Percentiles rank a stretch among this genome's conserved stretches.
Conservation (phyloP, 108 stramenopile species). For the Cyclotella atomus region DNA sequence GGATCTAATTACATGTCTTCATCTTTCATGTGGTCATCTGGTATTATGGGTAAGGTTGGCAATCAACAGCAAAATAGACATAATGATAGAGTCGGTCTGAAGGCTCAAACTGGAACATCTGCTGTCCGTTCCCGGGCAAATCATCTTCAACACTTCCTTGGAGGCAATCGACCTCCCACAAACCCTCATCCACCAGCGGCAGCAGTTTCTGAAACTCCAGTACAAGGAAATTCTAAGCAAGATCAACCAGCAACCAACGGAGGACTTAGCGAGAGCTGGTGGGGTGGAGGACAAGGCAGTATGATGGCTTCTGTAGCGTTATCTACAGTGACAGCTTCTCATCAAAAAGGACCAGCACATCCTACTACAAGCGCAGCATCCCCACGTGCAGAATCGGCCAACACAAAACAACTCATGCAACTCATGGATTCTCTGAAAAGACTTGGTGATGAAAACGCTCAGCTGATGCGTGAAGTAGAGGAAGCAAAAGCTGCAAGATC, state of each 20-base stretch:
- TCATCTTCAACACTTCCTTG: constrained; percentile 73
- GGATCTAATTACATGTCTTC: constrained; percentile 74
- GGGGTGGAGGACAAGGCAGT: constrained; percentile 68
- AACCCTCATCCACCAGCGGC: constrained; percentile 9
- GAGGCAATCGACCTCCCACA: constrained; percentile 22
- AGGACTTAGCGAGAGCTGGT: constrained; percentile 86
- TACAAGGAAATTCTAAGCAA: constrained; percentile 24
- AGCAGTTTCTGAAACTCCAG: constrained; percentile 4
- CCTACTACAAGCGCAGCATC: not conserved
- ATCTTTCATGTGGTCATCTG: constrained; percentile 57
- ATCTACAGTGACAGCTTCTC: constrained; percentile 29
- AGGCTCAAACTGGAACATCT: constrained; percentile 27
- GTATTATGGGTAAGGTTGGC: constrained; percentile 26
- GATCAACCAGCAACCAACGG: constrained; percentile 12
- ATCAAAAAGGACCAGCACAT: constrained; percentile 11
- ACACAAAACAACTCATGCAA: constrained; percentile 86
- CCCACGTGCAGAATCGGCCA: constrained; percentile 36
- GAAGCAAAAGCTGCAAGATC: constrained; percentile 72
- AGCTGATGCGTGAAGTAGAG: constrained; percentile 80
- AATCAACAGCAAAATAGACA: constrained; percentile 26
- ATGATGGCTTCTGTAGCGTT: constrained; percentile 54
- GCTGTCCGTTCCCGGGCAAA: constrained; percentile 75
- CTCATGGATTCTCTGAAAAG: constrained; percentile 85
- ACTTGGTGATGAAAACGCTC: constrained; percentile 87
- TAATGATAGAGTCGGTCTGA: constrained; percentile 13